Conservation (phyloP, 2,329 filamentous ascomycete species). For the Rosellinia necatrix region DNA sequence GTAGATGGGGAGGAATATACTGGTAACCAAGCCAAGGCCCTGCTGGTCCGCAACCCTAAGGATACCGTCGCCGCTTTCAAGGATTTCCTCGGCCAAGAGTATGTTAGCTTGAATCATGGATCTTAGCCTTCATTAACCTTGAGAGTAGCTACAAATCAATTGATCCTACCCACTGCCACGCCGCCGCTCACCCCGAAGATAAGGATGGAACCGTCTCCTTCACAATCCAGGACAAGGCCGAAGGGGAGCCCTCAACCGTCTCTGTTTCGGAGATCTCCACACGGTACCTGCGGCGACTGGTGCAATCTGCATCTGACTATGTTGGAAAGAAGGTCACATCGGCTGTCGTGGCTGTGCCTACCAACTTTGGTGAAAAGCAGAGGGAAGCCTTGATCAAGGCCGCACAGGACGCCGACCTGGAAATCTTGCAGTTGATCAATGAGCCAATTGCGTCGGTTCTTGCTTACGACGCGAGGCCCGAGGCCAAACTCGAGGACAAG, state of each 20-base stretch:
- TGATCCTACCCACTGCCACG: conserved; percentile 93
- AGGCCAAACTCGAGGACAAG: conserved; percentile 79
- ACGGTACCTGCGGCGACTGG: conserved; percentile 81
- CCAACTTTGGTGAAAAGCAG: conserved; percentile 88
- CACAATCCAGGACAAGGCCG: conserved; percentile 76
- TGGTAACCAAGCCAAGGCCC: conserved; percentile 90
- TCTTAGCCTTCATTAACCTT: conserved; percentile 17
- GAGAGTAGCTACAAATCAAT: conserved; percentile 80
- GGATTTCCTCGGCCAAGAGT: conserved; percentile 95
- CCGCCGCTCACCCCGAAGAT: conserved; percentile 87
- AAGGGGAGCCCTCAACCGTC: conserved; percentile 69
- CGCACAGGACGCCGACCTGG: conserved; percentile 78
- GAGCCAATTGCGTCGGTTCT: conserved; percentile 89
- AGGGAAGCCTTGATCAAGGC: conserved; percentile 78
- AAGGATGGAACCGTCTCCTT: conserved; percentile 75
- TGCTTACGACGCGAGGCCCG: conserved; percentile 86
- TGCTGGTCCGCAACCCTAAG: conserved; percentile 87
- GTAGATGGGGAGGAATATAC: conserved; percentile 96
- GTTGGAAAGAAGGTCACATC: conserved; percentile 91
- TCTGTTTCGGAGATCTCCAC: conserved; percentile 81
- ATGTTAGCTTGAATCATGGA: conserved; percentile 43
- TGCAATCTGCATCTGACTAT: conserved; percentile 85
- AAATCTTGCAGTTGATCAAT: conserved; percentile 89
- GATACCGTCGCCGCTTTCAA: conserved; percentile 97
- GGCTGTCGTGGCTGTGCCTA: conserved; percentile 92